These are phyloP conservation scores for Asterophora parasitica DNA, from an alignment of 768 basidiomycete genomes.

Conservation along the genomic window DNA sequence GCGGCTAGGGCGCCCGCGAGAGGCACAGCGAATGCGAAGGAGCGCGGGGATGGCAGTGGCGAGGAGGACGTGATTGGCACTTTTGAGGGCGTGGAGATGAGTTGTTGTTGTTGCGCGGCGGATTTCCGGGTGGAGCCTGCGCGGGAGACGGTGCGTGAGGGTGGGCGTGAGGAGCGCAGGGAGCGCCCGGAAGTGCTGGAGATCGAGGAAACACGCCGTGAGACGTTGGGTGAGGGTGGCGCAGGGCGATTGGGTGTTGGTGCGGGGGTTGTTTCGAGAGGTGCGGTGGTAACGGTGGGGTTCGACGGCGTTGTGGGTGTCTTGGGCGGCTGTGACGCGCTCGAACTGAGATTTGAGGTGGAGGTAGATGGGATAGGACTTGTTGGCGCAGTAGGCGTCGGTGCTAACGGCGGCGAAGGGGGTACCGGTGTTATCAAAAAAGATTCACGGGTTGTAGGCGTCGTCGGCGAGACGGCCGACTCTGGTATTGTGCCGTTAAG, in stretches of 20 bases:
- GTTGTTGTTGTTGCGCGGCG: not conserved
- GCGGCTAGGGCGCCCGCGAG: not conserved
- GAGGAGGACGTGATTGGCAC: not conserved
- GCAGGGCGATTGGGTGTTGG: conserved; percentile 19
- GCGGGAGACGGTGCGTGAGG: conserved; percentile 14
- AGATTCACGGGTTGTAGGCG: not conserved
- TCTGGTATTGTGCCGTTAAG: not conserved
- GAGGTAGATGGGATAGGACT: conserved; percentile 6
- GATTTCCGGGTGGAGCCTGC: conserved; percentile 10
- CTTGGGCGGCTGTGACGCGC: not conserved
- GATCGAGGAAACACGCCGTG: conserved; percentile 21
- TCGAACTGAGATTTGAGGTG: not conserved
- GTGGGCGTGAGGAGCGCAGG: conserved; percentile 9
- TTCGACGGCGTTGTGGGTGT: conserved; percentile 21
- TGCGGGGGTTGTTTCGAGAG: conserved; percentile 11
- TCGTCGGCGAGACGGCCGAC: not conserved
- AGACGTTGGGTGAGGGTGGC: conserved; percentile 13
- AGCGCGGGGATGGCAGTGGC: conserved; percentile 11
- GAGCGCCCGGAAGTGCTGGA: conserved; percentile 26
- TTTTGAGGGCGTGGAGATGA: not conserved
- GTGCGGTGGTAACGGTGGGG: not conserved
- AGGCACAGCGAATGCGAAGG: conserved; percentile 4
- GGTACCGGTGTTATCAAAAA: not conserved
- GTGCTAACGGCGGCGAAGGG: conserved; percentile 6
- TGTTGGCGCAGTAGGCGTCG: conserved; percentile 12